Evolutionary conservation across 169 alveolate genomes (phyloP).

Genomic region (Cryptosporidium parvum): DNA sequence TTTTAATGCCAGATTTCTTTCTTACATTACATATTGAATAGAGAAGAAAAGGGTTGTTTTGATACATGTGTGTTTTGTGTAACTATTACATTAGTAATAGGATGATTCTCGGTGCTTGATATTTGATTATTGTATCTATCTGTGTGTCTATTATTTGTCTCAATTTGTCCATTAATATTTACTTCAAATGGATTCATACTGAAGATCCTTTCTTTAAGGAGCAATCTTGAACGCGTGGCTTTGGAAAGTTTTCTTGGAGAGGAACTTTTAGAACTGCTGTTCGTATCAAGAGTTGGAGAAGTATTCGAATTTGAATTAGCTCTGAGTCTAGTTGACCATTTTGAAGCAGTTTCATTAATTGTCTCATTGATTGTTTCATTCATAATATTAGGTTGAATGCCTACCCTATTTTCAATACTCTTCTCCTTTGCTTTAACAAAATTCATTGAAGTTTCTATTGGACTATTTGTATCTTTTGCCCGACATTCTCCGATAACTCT

Average conservation of each 20-base stretch:
- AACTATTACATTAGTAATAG: slow-evolving; percentile 26
- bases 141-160: neutral
- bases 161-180: neutral
- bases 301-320: neutral
- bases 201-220: slow-evolving; percentile 14
- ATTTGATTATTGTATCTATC: neutral
- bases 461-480: neutral
- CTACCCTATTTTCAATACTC: neutral
- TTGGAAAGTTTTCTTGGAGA: slow-evolving; percentile 17
- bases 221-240: slow-evolving; percentile 34
- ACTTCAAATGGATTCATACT: neutral
- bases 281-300: slow-evolving; percentile 2
- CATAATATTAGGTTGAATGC: neutral
- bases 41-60: slow-evolving; percentile 41
- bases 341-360: slow-evolving; percentile 39
- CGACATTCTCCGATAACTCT: neutral
- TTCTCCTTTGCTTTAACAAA: neutral
- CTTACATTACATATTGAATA: slow-evolving; percentile 24
- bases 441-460: no score
- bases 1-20: neutral
- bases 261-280: neutral
- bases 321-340: slow-evolving; percentile 51
- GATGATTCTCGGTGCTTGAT: neutral
- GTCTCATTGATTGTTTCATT: slow-evolving; percentile 34
- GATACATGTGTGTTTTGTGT: slow-evolving; percentile 10